Conservation (phyloP, 192 early-diverging fungal species). For the Chytriomyces hyalinus region DNA sequence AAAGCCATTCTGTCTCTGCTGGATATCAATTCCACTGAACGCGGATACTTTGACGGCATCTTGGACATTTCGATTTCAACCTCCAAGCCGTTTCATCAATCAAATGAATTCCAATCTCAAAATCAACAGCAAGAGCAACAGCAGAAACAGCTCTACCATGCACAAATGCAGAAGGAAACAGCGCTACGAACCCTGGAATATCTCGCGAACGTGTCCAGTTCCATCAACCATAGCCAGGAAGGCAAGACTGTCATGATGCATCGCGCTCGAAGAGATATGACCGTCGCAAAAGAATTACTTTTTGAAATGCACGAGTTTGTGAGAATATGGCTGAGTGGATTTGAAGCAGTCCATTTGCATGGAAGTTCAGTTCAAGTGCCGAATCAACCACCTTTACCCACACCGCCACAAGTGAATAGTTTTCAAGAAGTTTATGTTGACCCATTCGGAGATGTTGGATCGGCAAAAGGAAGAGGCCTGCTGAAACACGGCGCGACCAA, state of each 20-base stretch:
- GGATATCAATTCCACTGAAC: conserved; percentile 9
- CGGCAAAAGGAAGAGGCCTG: not conserved
- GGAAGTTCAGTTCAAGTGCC: no score
- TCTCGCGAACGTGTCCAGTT: conserved; percentile 19
- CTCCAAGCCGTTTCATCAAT: not conserved
- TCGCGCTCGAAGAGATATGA: conserved; percentile 19
- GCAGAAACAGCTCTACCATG: not conserved
- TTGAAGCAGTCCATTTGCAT: conserved; percentile 1
- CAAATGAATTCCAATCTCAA: no score
- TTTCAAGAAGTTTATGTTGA: no score
- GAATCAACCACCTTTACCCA: no score
- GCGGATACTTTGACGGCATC: conserved; percentile 19
- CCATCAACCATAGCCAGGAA: conserved; percentile 24
- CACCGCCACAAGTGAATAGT: no score
- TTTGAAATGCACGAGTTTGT: conserved; percentile 38
- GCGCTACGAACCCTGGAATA: conserved; percentile 29
- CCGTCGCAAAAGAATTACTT: conserved; percentile 26
- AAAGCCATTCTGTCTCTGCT: conserved; percentile 22
- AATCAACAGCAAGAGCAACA: not conserved
- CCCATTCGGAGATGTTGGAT: not conserved
- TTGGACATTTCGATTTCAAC: conserved; percentile 6
- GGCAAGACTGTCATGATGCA: conserved; percentile 23
- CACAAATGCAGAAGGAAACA: conserved; percentile 1
- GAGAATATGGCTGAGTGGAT: conserved; percentile 23
- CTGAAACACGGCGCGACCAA: not conserved